These are phyloP conservation scores for Simplicillium aogashimaense DNA, from an alignment of 2,329 filamentous ascomycete species.

Conservation along the genomic window DNA sequence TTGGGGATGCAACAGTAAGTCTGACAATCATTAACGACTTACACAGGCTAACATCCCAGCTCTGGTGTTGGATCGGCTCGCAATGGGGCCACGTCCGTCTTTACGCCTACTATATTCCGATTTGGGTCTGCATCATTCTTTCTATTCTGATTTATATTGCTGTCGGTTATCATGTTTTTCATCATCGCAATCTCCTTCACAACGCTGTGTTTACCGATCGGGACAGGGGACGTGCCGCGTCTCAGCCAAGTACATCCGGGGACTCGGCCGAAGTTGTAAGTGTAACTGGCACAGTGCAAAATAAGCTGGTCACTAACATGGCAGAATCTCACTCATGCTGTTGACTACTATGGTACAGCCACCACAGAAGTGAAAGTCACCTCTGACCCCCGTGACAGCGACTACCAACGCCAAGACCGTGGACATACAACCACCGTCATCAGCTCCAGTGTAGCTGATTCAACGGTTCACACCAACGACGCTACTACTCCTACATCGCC, in stretches of 20 bases:
- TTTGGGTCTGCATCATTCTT: slow-evolving; percentile 47
- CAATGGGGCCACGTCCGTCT: slow-evolving; percentile 45
- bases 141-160: slow-evolving; percentile 45
- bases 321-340: slow-evolving; percentile 3
- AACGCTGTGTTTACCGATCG: slow-evolving; percentile 27
- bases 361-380: slow-evolving; percentile 40
- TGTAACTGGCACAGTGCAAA: not conserved
- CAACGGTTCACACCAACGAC: not conserved
- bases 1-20: slow-evolving; percentile 46
- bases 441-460: not conserved
- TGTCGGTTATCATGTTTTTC: slow-evolving; percentile 49
- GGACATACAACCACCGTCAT: slow-evolving; percentile 1
- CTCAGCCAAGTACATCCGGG: slow-evolving; percentile 15
- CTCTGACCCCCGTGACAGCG: slow-evolving; percentile 8
- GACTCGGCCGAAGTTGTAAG: slow-evolving; percentile 24
- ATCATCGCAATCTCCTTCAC: slow-evolving; percentile 43
- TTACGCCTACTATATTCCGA: slow-evolving; percentile 50
- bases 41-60: slow-evolving; percentile 22
- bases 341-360: slow-evolving; percentile 33
- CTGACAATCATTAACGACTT: not conserved
- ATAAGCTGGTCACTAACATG: slow-evolving; percentile 8
- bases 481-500: slow-evolving; percentile 13
- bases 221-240: slow-evolving; percentile 11
- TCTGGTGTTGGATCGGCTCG: slow-evolving; percentile 52
- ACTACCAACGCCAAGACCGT: too few relatives aligned